Evolutionary conservation across 495 filamentous ascomycete species (phyloP).

Genomic region (Emericellopsis terricola): DNA sequence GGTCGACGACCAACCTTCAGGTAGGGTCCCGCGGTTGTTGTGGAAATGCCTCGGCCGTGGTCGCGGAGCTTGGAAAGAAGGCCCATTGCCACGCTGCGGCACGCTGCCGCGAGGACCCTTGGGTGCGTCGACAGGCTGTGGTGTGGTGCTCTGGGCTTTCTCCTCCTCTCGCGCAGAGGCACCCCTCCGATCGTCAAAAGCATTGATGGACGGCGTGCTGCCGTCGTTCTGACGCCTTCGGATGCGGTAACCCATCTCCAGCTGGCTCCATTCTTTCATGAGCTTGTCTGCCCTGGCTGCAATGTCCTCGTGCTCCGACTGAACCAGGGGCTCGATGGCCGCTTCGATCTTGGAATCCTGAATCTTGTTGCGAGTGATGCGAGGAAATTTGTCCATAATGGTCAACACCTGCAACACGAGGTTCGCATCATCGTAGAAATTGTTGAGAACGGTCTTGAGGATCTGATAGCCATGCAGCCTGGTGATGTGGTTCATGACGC

Average conservation of each 20-base stretch:
- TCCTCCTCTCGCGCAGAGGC: conserved; percentile 41
- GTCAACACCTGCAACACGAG: conserved; percentile 78
- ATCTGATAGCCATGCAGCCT: conserved; percentile 97
- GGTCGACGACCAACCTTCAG: conserved; percentile 64
- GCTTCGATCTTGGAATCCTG: conserved; percentile 89
- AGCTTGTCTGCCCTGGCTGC: conserved; percentile 49
- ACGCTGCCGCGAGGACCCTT: conserved; percentile 48
- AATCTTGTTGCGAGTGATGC: conserved; percentile 93
- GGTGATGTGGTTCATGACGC: conserved; percentile 72
- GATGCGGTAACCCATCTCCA: conserved; percentile 90
- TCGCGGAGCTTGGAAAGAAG: conserved; percentile 23
- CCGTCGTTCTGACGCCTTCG: conserved; percentile 49
- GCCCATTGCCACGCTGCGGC: conserved; percentile 41
- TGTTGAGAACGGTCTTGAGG: conserved; percentile 63
- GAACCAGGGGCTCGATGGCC: conserved; percentile 51
- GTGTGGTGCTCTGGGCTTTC: conserved; percentile 8
- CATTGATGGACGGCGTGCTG: conserved; percentile 18
- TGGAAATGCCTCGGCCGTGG: conserved; percentile 1
- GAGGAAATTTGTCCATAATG: conserved; percentile 75
- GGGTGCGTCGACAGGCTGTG: conserved; percentile 25
- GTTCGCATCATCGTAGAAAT: conserved; percentile 77
- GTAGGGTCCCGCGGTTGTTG: conserved; percentile 21
- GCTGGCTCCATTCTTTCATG: conserved; percentile 69
- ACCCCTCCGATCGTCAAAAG: conserved; percentile 46
- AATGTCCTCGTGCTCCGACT: conserved; percentile 56